Base-by-base conservation (phyloP, 495 filamentous ascomycete genomes). In the Neurospora cerealis region DNA sequence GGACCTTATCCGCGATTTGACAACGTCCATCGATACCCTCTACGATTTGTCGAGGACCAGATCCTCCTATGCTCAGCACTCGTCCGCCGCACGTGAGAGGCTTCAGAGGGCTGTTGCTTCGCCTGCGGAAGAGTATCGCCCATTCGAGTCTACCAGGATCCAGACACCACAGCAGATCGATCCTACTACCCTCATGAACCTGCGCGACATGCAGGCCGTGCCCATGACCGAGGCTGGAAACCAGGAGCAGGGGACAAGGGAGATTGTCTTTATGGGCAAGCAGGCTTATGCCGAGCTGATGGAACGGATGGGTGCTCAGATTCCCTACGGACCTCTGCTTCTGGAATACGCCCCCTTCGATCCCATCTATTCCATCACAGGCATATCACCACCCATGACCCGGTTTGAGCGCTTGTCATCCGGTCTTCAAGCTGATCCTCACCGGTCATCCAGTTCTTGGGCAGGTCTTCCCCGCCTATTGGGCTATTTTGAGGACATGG, bases 401-500 rank as follows among this genome's bases (percentile, higher is more conserved):
- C 85, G 89, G 21, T 90, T 92, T 73, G 90, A 92, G 71, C 86
- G 85, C 71, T 83, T 93, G 41, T 86, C 89, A 39, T 80, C 85
- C 34, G 87, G 85, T 28, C 84, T 93, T 28, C 85, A 86, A 75
- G 80, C 81, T 69, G 89, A 87, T 70, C 85, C 81, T 71, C 92
- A 81, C 81, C 89, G 77, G 73, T 82, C 79, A 70, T 82, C 86
- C 11, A 91, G 90, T 3, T 66, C 92, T 0, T 87, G 95, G 83
- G 88, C 87, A 54, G 85, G 85, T 8, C 73, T 87, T 34, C 85
- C 85, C 17, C 81, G 84, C 28, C 87, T 96, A 73, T 80, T 96
- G 36, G 94, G 93, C n/a, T 97, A 94, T 80, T 93, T 92, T 75
- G 89, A 95, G 78, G 93, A 97, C 79, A 88, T 92, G 76, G 86